A percentile compares a stretch with the other conserved stretches of the same genome.
These are phyloP conservation scores for Claviceps cyperi DNA, from an alignment of 2,329 filamentous ascomycete genomes.

Conservation along the genomic window DNA sequence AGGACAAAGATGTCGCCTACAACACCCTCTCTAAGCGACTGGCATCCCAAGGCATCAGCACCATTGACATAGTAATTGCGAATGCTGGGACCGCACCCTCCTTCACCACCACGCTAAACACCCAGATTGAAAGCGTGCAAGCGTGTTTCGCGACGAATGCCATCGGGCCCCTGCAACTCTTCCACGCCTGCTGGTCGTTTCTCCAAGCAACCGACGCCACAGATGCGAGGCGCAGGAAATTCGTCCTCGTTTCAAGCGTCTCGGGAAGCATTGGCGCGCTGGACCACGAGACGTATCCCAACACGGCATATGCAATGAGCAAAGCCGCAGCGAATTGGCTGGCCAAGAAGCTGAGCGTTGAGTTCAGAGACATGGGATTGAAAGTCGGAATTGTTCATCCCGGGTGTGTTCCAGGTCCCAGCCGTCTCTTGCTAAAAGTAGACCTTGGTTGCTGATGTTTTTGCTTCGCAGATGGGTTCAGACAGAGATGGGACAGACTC, in stretches of 20 bases:
- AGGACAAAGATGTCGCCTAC: slow-evolving; percentile 18
- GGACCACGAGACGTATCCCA: slow-evolving; percentile 14
- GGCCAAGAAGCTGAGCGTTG: slow-evolving; percentile 16
- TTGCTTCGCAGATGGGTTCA: slow-evolving; percentile 5
- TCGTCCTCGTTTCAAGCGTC: slow-evolving; percentile 7
- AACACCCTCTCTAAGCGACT: slow-evolving; percentile 11
- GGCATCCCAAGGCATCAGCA: slow-evolving; percentile 15
- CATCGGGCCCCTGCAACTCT: slow-evolving; percentile 25
- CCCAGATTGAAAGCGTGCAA: slow-evolving; percentile 1
- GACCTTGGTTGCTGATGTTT: not conserved
- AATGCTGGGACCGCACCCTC: slow-evolving; percentile 27
- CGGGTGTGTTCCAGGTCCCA: slow-evolving; percentile 6
- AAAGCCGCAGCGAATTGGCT: slow-evolving; percentile 24
- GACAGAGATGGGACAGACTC: slow-evolving; percentile 7
- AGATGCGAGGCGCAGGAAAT: slow-evolving; percentile 4
- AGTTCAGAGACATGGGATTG: slow-evolving; percentile 18
- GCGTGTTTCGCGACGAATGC: slow-evolving; percentile 11
- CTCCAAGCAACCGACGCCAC: slow-evolving; percentile 11
- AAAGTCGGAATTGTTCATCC: slow-evolving; percentile 18
- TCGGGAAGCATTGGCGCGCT: slow-evolving; percentile 7
- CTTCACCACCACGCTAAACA: slow-evolving; percentile 2
- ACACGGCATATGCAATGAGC: slow-evolving; percentile 27
- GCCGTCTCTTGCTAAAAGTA: too few relatives aligned
- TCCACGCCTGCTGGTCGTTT: slow-evolving; percentile 28
- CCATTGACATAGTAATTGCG: slow-evolving; percentile 36